Percentiles rank a stretch among this genome's conserved stretches.
phyloP scores from a whole-genome alignment of 73 alveolate genomes.

The Paramecium sexaurelia region DNA sequence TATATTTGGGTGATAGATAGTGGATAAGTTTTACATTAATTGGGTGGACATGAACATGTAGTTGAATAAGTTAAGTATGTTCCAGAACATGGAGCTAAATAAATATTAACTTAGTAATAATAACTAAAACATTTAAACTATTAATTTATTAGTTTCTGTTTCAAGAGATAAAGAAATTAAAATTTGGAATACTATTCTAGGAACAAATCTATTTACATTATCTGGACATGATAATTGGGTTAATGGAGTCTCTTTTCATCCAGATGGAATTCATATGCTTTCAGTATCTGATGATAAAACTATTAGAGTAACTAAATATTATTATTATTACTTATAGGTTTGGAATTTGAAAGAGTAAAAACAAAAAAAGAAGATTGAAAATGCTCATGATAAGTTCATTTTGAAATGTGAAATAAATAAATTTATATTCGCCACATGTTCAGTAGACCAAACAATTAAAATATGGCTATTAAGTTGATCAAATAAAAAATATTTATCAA shows the following conservation, averaged over 20 bases:
- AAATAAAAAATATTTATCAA: background rate
- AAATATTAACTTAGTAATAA: constrained; percentile 56
- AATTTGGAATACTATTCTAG: constrained; percentile 88
- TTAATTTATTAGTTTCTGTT: constrained; percentile 83
- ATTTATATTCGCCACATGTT: constrained; percentile 64
- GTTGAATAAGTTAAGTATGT: constrained; percentile 77
- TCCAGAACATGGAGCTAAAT: constrained; percentile 67
- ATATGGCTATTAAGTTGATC: constrained; percentile 61
- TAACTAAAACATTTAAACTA: constrained; percentile 58
- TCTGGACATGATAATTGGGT: constrained; percentile 98
- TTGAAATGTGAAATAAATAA: constrained; percentile 53
- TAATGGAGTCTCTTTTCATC: constrained; percentile 86
- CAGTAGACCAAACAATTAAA: constrained; percentile 64
- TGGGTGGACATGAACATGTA: constrained; percentile 81
- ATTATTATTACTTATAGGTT: background rate
- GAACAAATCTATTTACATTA: constrained; percentile 74
- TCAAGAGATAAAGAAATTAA: constrained; percentile 89
- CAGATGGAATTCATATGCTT: constrained; percentile 61
- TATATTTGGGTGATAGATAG: constrained; percentile 84
- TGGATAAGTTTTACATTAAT: constrained; percentile 63
- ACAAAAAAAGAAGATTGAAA: constrained; percentile 56
- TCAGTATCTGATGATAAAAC: constrained; percentile 88
- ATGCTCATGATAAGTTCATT: constrained; percentile 68
- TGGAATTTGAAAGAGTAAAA: constrained; percentile 62
- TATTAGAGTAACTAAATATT: constrained; percentile 74